Percentiles rank a stretch among this genome's conserved stretches.
phyloP scores from a whole-genome alignment of 495 filamentous ascomycete species.

The Xylaria scruposa region DNA sequence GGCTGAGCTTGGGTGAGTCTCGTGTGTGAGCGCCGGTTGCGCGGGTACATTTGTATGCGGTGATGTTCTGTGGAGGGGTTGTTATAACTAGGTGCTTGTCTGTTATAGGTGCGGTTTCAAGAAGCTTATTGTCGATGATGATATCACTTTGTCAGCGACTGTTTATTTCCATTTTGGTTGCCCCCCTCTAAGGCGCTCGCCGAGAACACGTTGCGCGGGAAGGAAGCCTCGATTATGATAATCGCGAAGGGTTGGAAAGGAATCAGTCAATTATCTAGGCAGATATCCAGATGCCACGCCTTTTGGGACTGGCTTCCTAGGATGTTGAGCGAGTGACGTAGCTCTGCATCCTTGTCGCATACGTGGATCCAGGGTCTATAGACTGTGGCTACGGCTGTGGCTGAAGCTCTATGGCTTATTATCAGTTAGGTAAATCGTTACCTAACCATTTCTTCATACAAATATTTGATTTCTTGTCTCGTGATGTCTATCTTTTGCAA shows the following conservation, averaged over 20 bases:
- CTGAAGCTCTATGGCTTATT: background rate
- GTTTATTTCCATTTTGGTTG: background rate
- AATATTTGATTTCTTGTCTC: background rate
- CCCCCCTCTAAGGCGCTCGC: background rate
- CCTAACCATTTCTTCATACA: too few species aligned
- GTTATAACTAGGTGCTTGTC: background rate
- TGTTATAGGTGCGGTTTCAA: background rate
- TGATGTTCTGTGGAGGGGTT: background rate
- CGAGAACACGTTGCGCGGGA: background rate
- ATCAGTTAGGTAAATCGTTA: background rate
- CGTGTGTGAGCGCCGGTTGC: background rate
- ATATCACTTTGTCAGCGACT: background rate
- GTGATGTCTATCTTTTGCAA: too few species aligned
- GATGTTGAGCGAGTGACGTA: constrained; percentile 22
- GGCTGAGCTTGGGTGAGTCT: too few species aligned
- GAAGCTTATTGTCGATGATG: background rate
- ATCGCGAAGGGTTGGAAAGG: constrained; percentile 15
- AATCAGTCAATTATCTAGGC: too few species aligned
- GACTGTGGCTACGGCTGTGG: background rate
- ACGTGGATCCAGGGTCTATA: constrained; percentile 2
- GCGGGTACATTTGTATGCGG: too few species aligned
- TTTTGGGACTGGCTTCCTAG: background rate
- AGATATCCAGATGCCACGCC: background rate
- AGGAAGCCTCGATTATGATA: constrained; percentile 4
- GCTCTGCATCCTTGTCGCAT: background rate